phyloP scores from a whole-genome alignment of 805 yeast genomes.

The Wickerhamomyces pijperi region DNA sequence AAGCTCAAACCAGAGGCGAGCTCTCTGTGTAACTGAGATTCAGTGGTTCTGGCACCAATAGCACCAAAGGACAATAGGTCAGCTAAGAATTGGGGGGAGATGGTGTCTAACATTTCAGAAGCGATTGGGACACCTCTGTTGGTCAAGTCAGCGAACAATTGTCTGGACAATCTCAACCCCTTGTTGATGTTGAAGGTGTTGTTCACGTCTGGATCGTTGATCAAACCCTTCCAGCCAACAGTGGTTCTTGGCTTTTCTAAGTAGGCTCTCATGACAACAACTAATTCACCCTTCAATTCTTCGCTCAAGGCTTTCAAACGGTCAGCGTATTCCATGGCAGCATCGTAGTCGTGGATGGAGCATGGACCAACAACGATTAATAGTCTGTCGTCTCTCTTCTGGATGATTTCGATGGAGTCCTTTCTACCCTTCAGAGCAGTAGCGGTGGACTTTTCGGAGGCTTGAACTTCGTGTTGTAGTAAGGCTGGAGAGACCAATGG shows the following conservation, averaged over 20 bases:
- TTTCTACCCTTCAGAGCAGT: conserved; percentile 72
- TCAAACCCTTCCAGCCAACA: conserved; percentile 98
- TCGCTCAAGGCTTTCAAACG: conserved; percentile 48
- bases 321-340: conserved; percentile 82
- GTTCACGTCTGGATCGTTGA: conserved; percentile 94
- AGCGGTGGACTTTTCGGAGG: conserved; percentile 38
- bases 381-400: conserved; percentile 79
- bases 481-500: conserved; percentile 91
- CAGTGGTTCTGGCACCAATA: conserved; percentile 98
- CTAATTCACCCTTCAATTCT: conserved; percentile 60
- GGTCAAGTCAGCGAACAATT: conserved; percentile 75
- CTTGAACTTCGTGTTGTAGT: conserved; percentile 75
- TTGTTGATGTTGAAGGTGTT: conserved; percentile 88
- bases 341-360: conserved; percentile 87
- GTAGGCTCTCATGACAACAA: conserved; percentile 94
- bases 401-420: conserved; percentile 57
- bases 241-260: conserved; percentile 97
- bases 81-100: conserved; percentile 89
- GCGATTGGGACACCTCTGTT: conserved; percentile 76
- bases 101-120: conserved; percentile 95
- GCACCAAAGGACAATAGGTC: conserved; percentile 96
- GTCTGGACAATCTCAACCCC: conserved; percentile 83
- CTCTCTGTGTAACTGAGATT: conserved; percentile 94
- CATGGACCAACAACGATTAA: conserved; percentile 94
- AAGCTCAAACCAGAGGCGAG: conserved; percentile 92